phyloP scores from a whole-genome alignment of 176 grass and related monocot genomes.

The Hordeum marinum region DNA sequence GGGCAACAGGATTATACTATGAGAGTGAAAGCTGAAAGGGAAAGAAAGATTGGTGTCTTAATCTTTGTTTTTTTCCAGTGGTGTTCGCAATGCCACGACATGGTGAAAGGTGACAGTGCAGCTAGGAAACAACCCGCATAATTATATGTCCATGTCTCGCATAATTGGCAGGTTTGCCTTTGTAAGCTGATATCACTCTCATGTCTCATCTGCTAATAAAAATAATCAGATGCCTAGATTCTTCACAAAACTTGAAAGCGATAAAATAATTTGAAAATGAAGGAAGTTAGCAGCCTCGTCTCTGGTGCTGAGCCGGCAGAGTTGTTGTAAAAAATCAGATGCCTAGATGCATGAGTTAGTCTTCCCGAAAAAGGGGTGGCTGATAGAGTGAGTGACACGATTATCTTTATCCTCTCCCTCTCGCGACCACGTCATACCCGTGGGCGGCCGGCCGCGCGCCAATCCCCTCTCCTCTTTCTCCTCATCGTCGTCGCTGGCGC shows the following conservation, averaged over 20 bases:
- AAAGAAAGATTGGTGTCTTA: neutral
- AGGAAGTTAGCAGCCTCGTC: neutral
- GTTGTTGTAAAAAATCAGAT: too few species aligned
- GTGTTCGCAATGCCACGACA: conserved; percentile 5
- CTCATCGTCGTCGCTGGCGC: too few species aligned
- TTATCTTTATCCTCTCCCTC: too few species aligned
- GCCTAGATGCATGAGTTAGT: too few species aligned
- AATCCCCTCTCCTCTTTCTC: too few species aligned
- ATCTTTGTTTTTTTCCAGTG: neutral
- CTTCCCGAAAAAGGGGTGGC: too few species aligned
- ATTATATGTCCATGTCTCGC: neutral
- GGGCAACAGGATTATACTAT: neutral
- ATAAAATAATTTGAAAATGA: neutral
- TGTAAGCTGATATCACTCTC: neutral
- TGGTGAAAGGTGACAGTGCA: neutral
- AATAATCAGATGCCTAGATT: neutral
- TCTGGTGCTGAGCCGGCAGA: neutral
- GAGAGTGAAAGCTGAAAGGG: neutral
- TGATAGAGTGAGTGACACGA: too few species aligned
- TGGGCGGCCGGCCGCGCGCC: too few species aligned
- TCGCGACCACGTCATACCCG: too few species aligned
- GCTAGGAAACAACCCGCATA: neutral
- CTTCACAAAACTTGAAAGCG: neutral
- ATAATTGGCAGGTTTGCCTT: neutral
- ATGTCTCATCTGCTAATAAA: neutral